Conservation (phyloP, 352 stramenopile genomes). For the Phytophthora sansomeana region DNA sequence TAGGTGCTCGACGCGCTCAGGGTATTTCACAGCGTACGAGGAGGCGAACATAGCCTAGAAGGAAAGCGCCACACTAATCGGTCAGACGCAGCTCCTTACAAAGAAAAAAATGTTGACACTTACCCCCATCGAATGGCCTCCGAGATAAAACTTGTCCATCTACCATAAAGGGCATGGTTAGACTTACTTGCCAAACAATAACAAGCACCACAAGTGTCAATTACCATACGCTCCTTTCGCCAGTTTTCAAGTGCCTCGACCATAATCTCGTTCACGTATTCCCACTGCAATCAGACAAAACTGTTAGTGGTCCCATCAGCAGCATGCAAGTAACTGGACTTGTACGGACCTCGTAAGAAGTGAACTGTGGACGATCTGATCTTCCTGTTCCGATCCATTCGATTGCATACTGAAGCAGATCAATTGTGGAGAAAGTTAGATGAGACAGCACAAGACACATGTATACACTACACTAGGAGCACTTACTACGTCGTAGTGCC, state of each 20-base stretch:
- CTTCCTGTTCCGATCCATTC: slow-evolving; percentile 75
- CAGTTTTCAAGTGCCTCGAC: slow-evolving; percentile 67
- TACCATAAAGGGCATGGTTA: slow-evolving; percentile 16
- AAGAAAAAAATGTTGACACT: slow-evolving; percentile 5
- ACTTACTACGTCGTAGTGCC: slow-evolving; percentile 62
- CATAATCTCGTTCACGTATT: slow-evolving; percentile 68
- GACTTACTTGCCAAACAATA: background rate
- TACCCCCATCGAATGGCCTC: slow-evolving; percentile 74
- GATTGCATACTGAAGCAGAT: slow-evolving; percentile 59
- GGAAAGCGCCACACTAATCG: slow-evolving; percentile 1
- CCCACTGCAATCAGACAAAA: slow-evolving; percentile 37
- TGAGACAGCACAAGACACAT: background rate
- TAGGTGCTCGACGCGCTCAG: slow-evolving; percentile 57
- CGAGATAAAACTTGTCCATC: slow-evolving; percentile 70
- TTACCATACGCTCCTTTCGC: slow-evolving; percentile 64
- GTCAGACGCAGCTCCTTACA: background rate
- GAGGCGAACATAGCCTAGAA: slow-evolving; percentile 65
- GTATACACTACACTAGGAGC: background rate
- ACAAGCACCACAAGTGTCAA: background rate
- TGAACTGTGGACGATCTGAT: slow-evolving; percentile 66
- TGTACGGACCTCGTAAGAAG: slow-evolving; percentile 55
- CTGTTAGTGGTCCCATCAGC: background rate
- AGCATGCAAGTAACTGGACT: background rate
- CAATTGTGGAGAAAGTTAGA: background rate
- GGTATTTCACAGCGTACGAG: slow-evolving; percentile 60